These are phyloP conservation scores for Laetiporus sulphureus DNA, from an alignment of 1,284 basidiomycete genomes.

Conservation along the genomic window DNA sequence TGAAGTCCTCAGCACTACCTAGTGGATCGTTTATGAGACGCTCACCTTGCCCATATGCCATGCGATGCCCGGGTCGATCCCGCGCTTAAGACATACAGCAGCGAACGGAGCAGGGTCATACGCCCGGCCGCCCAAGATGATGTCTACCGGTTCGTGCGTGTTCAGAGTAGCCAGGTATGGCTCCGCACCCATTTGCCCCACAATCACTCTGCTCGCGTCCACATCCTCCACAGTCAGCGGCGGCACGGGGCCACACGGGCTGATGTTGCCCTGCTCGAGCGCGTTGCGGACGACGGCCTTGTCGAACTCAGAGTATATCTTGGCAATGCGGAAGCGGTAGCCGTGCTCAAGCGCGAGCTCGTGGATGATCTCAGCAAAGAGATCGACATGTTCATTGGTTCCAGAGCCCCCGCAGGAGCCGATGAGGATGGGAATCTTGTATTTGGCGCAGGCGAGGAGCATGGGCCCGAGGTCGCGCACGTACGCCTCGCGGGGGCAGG, in stretches of 20 bases:
- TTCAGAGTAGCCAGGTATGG: conserved; percentile 2
- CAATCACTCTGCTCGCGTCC: conserved; percentile 2
- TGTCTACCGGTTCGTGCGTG: conserved; percentile 2
- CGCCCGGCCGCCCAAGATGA: conserved; percentile 4
- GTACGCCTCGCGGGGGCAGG: conserved; percentile 6
- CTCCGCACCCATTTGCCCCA: conserved; percentile 6
- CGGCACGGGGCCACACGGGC: conserved; percentile 5
- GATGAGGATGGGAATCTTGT: conserved; percentile 5
- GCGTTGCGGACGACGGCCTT: background rate
- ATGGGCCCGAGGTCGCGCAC: conserved; percentile 5
- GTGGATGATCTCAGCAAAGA: conserved; percentile 5
- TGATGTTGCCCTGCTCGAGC: conserved; percentile 1
- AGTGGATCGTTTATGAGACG: too few relatives aligned
- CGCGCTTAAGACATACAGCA: conserved; percentile 4
- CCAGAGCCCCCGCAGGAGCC: conserved; percentile 6
- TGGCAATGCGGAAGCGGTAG: conserved; percentile 4
- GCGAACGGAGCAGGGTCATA: conserved; percentile 6
- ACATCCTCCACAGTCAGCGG: conserved; percentile 1
- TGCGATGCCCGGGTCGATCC: conserved; percentile 5
- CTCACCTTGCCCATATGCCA: conserved; percentile 8
- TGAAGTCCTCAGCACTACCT: too few relatives aligned
- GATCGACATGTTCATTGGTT: conserved; percentile 6
- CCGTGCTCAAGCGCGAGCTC: conserved; percentile 2
- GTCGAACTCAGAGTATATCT: conserved; percentile 8
- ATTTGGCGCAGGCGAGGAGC: conserved; percentile 3